phyloP scores from a whole-genome alignment of 371 early-diverging fungal species.

The Thermomucor indicae-seudaticae region DNA sequence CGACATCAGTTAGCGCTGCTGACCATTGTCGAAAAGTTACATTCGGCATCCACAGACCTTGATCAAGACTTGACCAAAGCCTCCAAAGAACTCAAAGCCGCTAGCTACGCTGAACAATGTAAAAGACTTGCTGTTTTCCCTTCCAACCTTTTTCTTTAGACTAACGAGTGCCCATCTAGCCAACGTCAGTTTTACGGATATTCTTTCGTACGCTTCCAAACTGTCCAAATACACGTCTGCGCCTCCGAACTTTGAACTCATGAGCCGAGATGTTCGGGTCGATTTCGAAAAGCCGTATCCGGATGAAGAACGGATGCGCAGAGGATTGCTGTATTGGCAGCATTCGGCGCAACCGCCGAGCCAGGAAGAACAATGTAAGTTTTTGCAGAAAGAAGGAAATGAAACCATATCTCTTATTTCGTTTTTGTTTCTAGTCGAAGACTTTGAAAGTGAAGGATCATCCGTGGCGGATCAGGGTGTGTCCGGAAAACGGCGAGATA shows the following conservation, averaged over 20 bases:
- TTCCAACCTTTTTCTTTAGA: neutral
- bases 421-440: constrained; percentile 24
- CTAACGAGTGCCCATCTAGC: constrained; percentile 16
- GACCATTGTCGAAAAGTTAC: constrained; percentile 27
- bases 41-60: constrained; percentile 23
- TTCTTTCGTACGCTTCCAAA: constrained; percentile 43
- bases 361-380: constrained; percentile 34
- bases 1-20: constrained; percentile 31
- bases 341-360: constrained; percentile 15
- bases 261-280: constrained; percentile 31
- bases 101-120: constrained; percentile 33
- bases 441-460: constrained; percentile 35
- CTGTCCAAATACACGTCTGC: constrained; percentile 24
- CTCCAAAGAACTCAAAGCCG: constrained; percentile 30
- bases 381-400: neutral
- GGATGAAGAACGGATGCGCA: constrained; percentile 48
- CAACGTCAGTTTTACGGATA: constrained; percentile 42
- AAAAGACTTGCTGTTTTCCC: neutral
- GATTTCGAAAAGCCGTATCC: constrained; percentile 53
- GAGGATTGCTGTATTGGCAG: constrained; percentile 44
- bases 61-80: constrained; percentile 27
- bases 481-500: constrained; percentile 3
- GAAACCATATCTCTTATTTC: neutral
- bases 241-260: constrained; percentile 41
- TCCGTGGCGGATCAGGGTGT: constrained; percentile 29